phyloP scores from a whole-genome alignment of 1,284 basidiomycete species.

The Leccinum glutinopallens region DNA sequence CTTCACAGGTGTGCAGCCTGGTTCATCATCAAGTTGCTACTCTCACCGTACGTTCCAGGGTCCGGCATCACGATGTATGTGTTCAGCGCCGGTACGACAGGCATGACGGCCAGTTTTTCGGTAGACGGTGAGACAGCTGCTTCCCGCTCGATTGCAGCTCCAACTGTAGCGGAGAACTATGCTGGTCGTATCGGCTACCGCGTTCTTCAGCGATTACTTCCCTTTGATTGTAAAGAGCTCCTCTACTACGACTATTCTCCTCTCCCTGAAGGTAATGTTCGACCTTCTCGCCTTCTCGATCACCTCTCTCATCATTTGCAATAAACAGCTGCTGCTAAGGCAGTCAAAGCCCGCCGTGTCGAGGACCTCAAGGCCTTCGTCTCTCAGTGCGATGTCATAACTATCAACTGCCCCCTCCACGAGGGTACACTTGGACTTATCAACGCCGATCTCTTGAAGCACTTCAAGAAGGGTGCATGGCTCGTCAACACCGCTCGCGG shows the following conservation, averaged over 20 bases:
- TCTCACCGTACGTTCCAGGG: too few relatives aligned
- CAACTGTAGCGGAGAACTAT: too few relatives aligned
- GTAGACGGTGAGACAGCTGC: too few relatives aligned
- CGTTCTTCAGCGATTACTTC: slow-evolving; percentile 84
- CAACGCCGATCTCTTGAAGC: slow-evolving; percentile 81
- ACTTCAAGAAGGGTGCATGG: slow-evolving; percentile 88
- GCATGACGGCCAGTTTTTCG: too few relatives aligned
- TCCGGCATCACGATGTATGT: too few relatives aligned
- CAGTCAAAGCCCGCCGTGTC: slow-evolving; percentile 76
- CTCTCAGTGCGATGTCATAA: slow-evolving; percentile 81
- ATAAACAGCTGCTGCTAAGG: slow-evolving; percentile 61
- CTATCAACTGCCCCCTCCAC: slow-evolving; percentile 91
- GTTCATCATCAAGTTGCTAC: too few relatives aligned
- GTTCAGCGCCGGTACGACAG: too few relatives aligned
- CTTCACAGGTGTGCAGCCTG: too few relatives aligned
- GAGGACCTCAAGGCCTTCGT: slow-evolving; percentile 87
- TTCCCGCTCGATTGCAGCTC: too few relatives aligned
- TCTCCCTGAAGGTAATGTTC: slow-evolving; percentile 61
- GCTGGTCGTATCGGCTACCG: slow-evolving; percentile 89
- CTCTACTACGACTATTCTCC: slow-evolving; percentile 92
- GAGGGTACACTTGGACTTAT: slow-evolving; percentile 83
- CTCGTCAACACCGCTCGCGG: slow-evolving; percentile 94
- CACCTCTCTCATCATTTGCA: neutral
- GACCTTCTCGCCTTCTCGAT: neutral
- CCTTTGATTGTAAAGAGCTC: slow-evolving; percentile 91